These are phyloP conservation scores for Sparassis latifolia DNA, from an alignment of 1,284 basidiomycete species.

Conservation along the genomic window DNA sequence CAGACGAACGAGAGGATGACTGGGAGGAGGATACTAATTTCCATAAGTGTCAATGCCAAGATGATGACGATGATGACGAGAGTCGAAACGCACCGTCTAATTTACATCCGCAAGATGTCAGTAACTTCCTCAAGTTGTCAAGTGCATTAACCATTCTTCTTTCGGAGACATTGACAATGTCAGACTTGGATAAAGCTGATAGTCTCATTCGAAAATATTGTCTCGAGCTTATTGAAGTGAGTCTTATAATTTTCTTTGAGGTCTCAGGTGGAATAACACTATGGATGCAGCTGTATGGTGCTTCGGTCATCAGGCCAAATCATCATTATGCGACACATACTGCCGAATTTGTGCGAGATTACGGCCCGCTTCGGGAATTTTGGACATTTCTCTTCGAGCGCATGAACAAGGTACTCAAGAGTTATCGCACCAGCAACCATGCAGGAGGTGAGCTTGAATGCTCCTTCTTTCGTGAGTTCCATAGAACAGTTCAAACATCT, in stretches of 20 bases:
- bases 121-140: slow-evolving; percentile 21
- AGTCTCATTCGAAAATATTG: slow-evolving; percentile 17
- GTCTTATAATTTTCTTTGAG: slow-evolving; percentile 3
- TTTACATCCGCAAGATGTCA: slow-evolving; percentile 19
- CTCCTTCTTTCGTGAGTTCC: slow-evolving; percentile 15
- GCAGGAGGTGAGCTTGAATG: slow-evolving; percentile 15
- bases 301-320: background rate
- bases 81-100: background rate
- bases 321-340: slow-evolving; percentile 5
- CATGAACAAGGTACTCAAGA: slow-evolving; percentile 23
- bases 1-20: no score
- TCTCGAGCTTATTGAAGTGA: slow-evolving; percentile 14
- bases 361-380: slow-evolving; percentile 20
- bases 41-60: no score
- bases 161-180: slow-evolving; percentile 5
- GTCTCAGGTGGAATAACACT: no score
- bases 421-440: slow-evolving; percentile 13
- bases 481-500: background rate
- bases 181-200: slow-evolving; percentile 12
- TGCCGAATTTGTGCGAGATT: slow-evolving; percentile 12
- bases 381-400: slow-evolving; percentile 22
- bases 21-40: no score
- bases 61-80: background rate
- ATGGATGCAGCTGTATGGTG: slow-evolving; percentile 4
- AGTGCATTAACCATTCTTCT: slow-evolving; percentile 14